These are phyloP conservation scores for Aspergillus nidulans DNA, from an alignment of 495 filamentous ascomycete genomes.

Conservation along the genomic window DNA sequence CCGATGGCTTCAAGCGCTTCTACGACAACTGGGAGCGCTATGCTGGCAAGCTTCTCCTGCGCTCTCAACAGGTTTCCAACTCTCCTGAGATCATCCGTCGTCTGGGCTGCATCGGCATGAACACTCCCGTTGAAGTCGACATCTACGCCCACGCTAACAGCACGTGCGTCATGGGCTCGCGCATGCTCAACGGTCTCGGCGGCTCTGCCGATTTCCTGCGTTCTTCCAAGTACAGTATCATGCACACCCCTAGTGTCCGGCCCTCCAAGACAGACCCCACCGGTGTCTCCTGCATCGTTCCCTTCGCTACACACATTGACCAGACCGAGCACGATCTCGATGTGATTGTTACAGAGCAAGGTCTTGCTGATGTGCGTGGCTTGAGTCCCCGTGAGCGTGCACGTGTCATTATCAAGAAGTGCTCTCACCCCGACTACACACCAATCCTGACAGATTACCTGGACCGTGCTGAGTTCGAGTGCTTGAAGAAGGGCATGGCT, in stretches of 20 bases:
- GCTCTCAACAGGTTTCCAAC: slow-evolving; percentile 85
- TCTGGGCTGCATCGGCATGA: slow-evolving; percentile 89
- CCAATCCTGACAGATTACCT: slow-evolving; percentile 82
- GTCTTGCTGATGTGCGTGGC: slow-evolving; percentile 81
- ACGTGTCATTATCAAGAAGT: slow-evolving; percentile 81
- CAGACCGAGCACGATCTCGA: slow-evolving; percentile 92
- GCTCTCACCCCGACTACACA: slow-evolving; percentile 80
- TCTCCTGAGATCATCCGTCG: slow-evolving; percentile 91
- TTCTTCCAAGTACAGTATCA: slow-evolving; percentile 80
- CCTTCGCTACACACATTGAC: slow-evolving; percentile 90
- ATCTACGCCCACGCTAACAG: slow-evolving; percentile 94
- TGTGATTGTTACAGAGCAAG: slow-evolving; percentile 81
- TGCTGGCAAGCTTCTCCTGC: slow-evolving; percentile 77
- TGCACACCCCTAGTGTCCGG: slow-evolving; percentile 82
- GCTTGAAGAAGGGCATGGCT: slow-evolving; percentile 81
- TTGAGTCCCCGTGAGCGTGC: slow-evolving; percentile 77
- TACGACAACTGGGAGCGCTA: slow-evolving; percentile 82
- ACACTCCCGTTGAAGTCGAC: slow-evolving; percentile 90
- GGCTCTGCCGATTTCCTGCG: slow-evolving; percentile 87
- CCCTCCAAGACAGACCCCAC: slow-evolving; percentile 79
- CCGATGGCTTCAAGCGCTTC: slow-evolving; percentile 88
- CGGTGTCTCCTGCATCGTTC: slow-evolving; percentile 82
- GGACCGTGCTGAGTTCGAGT: slow-evolving; percentile 82
- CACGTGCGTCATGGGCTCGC: slow-evolving; percentile 84
- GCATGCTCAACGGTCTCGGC: slow-evolving; percentile 90